phyloP scores from a whole-genome alignment of 2,329 filamentous ascomycete species.

The Diaporthe sp. region DNA sequence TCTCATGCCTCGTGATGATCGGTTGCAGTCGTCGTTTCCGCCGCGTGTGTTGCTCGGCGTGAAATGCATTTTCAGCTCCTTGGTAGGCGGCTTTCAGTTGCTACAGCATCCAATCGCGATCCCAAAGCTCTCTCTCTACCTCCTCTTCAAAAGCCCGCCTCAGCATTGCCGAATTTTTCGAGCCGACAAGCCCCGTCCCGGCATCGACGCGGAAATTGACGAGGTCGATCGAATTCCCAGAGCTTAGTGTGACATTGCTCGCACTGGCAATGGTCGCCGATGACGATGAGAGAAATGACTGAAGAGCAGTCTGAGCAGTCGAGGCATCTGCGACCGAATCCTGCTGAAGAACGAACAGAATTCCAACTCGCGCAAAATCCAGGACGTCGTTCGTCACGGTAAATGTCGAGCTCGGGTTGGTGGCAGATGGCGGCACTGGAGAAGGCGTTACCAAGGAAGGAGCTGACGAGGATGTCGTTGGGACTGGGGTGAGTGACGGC shows the following conservation, averaged over 20 bases:
- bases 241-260: constrained; percentile 53
- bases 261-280: constrained; percentile 52
- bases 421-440: constrained; percentile 43
- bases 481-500: constrained; percentile 45
- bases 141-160: constrained; percentile 33
- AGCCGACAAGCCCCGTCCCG: constrained; percentile 49
- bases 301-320: constrained; percentile 66
- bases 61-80: background rate
- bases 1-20: constrained; percentile 18
- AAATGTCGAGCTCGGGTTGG: constrained; percentile 56
- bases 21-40: background rate
- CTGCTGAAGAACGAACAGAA: constrained; percentile 74
- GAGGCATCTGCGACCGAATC: constrained; percentile 65
- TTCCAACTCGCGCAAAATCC: constrained; percentile 74
- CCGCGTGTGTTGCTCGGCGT: background rate
- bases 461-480: constrained; percentile 46
- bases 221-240: constrained; percentile 64
- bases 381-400: constrained; percentile 67
- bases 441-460: constrained; percentile 39
- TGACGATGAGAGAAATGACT: constrained; percentile 66
- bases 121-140: constrained; percentile 1
- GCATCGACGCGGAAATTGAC: constrained; percentile 61
- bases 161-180: constrained; percentile 13
- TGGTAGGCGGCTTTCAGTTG: background rate
- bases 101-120: constrained; percentile 11